phyloP scores from a whole-genome alignment of 805 yeast genomes.

The Ascoidea tarda region DNA sequence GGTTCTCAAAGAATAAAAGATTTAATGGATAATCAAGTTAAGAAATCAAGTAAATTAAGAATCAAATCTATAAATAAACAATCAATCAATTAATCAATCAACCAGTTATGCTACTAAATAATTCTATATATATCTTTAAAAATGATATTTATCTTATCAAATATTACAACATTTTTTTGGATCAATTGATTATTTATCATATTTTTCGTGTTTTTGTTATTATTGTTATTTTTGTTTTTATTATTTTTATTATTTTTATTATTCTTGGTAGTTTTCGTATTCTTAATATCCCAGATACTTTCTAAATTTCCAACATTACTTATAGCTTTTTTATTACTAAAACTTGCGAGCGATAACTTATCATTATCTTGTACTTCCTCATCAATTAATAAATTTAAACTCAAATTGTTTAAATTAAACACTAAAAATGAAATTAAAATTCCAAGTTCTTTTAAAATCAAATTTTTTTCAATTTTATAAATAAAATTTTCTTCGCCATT shows the following conservation, averaged over 20 bases:
- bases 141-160: no score
- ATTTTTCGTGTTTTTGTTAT: no score
- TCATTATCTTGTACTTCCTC: no score
- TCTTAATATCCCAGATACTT: no score
- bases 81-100: no score
- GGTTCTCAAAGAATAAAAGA: slow-evolving; percentile 78
- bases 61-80: slow-evolving; percentile 4
- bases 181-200: no score
- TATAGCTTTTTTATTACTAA: not conserved
- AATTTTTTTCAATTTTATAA: not conserved
- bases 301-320: no score
- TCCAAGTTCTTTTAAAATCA: not conserved
- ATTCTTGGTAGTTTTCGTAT: no score
- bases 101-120: not conserved
- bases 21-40: slow-evolving; percentile 74
- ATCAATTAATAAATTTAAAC: not conserved
- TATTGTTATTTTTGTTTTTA: no score
- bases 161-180: not conserved
- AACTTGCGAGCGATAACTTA: not conserved
- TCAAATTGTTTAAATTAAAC: no score
- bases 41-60: slow-evolving; percentile 56
- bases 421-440: no score
- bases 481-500: not conserved
- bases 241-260: no score
- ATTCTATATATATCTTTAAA: not conserved